Conservation (phyloP, 2,329 filamentous ascomycete genomes). For the Balansia obtecta region DNA sequence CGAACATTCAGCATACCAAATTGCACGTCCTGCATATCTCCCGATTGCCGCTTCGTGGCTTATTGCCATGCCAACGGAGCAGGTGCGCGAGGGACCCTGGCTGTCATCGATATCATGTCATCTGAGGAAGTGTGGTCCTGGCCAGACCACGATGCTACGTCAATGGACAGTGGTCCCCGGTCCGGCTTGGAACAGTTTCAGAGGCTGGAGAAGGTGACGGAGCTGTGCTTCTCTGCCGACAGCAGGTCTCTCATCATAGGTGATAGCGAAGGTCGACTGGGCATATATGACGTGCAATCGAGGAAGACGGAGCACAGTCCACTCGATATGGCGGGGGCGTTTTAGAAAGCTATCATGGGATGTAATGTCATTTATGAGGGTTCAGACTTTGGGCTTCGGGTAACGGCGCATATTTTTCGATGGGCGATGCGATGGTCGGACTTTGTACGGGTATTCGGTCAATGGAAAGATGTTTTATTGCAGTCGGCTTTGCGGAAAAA, state of each 20-base stretch:
- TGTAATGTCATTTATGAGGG: not conserved
- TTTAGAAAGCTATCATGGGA: not conserved
- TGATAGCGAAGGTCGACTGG: constrained; percentile 20
- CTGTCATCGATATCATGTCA: constrained; percentile 25
- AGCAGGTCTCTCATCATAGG: constrained; percentile 24
- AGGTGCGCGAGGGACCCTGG: constrained; percentile 20
- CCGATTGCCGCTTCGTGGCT: constrained; percentile 27
- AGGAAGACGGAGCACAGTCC: constrained; percentile 5
- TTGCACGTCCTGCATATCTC: constrained; percentile 24
- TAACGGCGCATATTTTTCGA: not conserved
- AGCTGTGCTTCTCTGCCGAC: constrained; percentile 26
- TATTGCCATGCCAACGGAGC: constrained; percentile 25
- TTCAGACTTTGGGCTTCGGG: not conserved
- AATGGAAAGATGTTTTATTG: too few relatives aligned
- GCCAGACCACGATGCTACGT: constrained; percentile 20
- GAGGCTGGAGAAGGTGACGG: constrained; percentile 22
- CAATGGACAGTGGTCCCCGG: constrained; percentile 11
- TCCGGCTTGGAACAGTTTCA: constrained; percentile 20
- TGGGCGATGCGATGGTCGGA: not conserved
- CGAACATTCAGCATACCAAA: constrained; percentile 27
- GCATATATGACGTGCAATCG: constrained; percentile 23
- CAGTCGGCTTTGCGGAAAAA: too few relatives aligned
- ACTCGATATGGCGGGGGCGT: not conserved
- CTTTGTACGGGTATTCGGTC: too few relatives aligned
- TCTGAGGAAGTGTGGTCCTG: constrained; percentile 26